Base-by-base conservation (phyloP, 1,284 basidiomycete species). In the Paramarasmius palmivorus region DNA sequence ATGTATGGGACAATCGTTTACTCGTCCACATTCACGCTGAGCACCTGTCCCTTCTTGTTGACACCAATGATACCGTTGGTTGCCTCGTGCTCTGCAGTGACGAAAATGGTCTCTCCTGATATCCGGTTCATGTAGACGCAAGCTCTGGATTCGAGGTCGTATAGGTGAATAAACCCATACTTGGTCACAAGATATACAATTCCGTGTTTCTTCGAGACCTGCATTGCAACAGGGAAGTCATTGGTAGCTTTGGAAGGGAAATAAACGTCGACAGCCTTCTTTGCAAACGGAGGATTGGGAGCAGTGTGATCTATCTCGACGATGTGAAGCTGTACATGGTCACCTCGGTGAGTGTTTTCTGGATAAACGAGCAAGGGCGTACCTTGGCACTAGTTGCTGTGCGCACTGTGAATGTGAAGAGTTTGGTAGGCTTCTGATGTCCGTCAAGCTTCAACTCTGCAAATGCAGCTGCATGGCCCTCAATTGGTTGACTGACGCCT, bases 61-160 rank as follows among this genome's bases (percentile, higher is more conserved):
- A 99, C 95, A 63, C 96, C 97, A 62, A 99, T 94, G 72, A 99
- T 97, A 76, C 97, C 97, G 68, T 94, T 86, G 12, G 89, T 88
- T 25, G 88, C 83, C 72, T 98, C 95, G 71, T 98, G 94, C 66
- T 98, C 95, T 17, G 95, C 93, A 7, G 97, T 98, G 49, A 98
- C 95, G 72, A 99, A 99, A 71, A 99, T 98, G 46, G 97, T 99
- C 76, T 99, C 97, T 42, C 97, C 96, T 48, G 94, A 97, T 70
- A 99, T 99, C 60, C 97, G 92, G 83, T 99, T 99, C 97, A 99
- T 99, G 82, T 99, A 99, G 63, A 99, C 89, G 77, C 97, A 99
- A 50, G 94, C 90, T 56, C 96, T 96, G n/a, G 92, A 87, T 73
- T 99, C 97, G 61, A 99, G 84, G 73, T 99, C 97, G 74, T 99